These are phyloP conservation scores for Zygotorulaspora florentina DNA, from an alignment of 805 yeast species.

Conservation along the genomic window DNA sequence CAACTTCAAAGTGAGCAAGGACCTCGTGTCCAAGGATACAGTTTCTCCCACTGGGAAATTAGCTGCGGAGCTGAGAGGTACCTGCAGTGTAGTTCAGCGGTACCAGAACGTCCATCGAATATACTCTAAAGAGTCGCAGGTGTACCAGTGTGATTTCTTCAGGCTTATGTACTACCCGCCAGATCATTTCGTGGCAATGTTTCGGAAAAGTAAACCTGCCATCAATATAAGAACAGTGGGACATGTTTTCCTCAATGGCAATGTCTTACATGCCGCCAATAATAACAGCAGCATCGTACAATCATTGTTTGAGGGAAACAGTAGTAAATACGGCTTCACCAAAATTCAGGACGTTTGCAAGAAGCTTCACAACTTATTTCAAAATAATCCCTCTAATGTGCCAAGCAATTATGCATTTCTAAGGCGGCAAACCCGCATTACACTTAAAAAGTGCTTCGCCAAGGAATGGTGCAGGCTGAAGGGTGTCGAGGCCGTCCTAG, in stretches of 20 bases:
- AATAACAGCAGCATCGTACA: conserved; percentile 1
- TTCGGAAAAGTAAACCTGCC: conserved; percentile 32
- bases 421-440: conserved; percentile 20
- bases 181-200: conserved; percentile 27
- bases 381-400: conserved; percentile 13
- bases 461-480: conserved; percentile 25
- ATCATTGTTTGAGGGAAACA: conserved; percentile 6
- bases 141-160: conserved; percentile 25
- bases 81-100: conserved; percentile 10
- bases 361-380: conserved; percentile 7
- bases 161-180: conserved; percentile 27
- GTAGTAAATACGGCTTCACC: conserved; percentile 9
- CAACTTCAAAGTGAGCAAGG: neutral
- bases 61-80: conserved; percentile 10
- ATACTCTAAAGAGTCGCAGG: conserved; percentile 16
- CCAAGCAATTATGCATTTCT: conserved; percentile 28
- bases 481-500: conserved; percentile 21
- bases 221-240: conserved; percentile 20
- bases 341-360: conserved; percentile 10
- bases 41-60: neutral
- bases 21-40: neutral
- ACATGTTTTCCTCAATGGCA: conserved; percentile 18
- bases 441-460: conserved; percentile 16
- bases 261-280: conserved; percentile 8
- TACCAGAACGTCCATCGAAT: conserved; percentile 10